phyloP scores from a whole-genome alignment of 2,329 filamentous ascomycete species.

The Incumbomyces delicatus region DNA sequence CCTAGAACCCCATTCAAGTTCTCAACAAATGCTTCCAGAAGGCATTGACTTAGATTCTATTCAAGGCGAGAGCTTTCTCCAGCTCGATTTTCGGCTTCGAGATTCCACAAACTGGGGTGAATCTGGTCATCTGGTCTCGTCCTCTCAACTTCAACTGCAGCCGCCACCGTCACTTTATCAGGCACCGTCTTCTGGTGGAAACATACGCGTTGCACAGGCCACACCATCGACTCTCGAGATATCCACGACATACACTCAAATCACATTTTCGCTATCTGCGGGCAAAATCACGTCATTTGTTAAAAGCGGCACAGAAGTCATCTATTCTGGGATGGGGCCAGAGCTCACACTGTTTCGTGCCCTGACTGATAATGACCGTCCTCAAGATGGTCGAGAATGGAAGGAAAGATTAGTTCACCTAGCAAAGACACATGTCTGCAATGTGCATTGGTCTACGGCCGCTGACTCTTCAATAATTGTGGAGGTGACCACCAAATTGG shows the following conservation, averaged over 20 bases:
- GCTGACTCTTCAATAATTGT: constrained; percentile 23
- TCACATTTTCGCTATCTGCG: constrained; percentile 1
- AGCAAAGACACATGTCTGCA: constrained; percentile 25
- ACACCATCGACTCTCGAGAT: background rate
- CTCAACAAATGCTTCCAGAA: constrained; percentile 4
- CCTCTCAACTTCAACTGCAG: constrained; percentile 9
- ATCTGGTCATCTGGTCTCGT: constrained; percentile 15
- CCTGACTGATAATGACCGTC: constrained; percentile 55
- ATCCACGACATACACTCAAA: background rate
- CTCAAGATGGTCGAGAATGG: constrained; percentile 49
- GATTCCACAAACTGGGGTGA: constrained; percentile 12
- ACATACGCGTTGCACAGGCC: background rate
- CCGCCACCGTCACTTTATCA: background rate
- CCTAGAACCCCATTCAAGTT: constrained; percentile 22
- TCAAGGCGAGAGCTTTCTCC: constrained; percentile 11
- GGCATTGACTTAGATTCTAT: background rate
- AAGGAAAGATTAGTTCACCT: constrained; percentile 28
- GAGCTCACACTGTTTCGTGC: constrained; percentile 49
- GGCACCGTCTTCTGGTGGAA: background rate
- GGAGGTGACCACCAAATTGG: constrained; percentile 40
- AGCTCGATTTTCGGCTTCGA: constrained; percentile 10
- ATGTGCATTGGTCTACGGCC: constrained; percentile 25
- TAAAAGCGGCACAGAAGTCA: background rate
- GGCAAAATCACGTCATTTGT: constrained; percentile 2
- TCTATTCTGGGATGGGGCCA: constrained; percentile 14